Evolutionary conservation across 176 grass and related monocot species (phyloP).

Genomic region (Oryza longistaminata): DNA sequence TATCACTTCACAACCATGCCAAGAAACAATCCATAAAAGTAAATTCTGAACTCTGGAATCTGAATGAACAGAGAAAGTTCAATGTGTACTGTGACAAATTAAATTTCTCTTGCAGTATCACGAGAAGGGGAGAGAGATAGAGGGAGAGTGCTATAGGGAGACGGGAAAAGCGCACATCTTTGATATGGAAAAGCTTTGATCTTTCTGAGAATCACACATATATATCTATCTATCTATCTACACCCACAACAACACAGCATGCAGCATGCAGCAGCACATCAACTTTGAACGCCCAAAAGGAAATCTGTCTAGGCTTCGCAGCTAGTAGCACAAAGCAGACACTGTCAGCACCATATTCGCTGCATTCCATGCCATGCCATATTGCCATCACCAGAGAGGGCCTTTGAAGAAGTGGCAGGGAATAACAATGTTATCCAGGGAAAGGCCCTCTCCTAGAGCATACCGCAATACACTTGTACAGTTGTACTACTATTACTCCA

Average conservation of each 20-base stretch:
- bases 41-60: neutral
- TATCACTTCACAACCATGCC: neutral
- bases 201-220: conserved; percentile 28
- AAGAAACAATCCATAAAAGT: neutral
- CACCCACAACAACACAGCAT: neutral
- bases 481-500: neutral
- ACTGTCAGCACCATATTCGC: conserved; percentile 2
- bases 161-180: neutral
- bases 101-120: neutral
- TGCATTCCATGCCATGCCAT: neutral
- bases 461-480: neutral
- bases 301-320: conserved; percentile 18
- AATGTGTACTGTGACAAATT: neutral
- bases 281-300: conserved; percentile 29
- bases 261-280: neutral
- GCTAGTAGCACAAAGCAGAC: conserved; percentile 25
- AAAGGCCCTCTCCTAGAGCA: neutral
- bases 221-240: neutral
- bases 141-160: neutral
- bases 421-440: conserved; percentile 3
- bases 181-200: neutral
- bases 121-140: neutral
- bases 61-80: neutral
- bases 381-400: too few relatives aligned
- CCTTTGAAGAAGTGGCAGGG: neutral